Evolutionary conservation across 371 early-diverging fungal species (phyloP).

Genomic region (Mucor plumbeus): DNA sequence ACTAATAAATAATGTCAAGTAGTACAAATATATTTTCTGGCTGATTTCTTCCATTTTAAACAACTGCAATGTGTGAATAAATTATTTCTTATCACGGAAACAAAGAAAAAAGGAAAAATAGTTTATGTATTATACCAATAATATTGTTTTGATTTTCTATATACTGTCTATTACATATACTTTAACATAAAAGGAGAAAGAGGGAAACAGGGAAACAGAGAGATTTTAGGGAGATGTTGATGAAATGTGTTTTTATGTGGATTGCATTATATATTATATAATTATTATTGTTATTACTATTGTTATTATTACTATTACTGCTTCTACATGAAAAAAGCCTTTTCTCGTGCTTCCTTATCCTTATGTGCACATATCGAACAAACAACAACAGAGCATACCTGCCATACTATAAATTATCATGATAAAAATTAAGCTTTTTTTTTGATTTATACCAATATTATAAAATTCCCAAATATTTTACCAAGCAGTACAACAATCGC

Average conservation of each 20-base stretch:
- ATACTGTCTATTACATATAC: neutral
- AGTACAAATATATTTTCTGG: slow-evolving; percentile 3
- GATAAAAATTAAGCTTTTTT: neutral
- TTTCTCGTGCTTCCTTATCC: neutral
- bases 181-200: no score
- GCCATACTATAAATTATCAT: slow-evolving; percentile 25
- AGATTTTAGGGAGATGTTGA: neutral
- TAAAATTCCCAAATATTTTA: slow-evolving; percentile 3
- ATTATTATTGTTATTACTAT: neutral
- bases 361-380: slow-evolving; percentile 33
- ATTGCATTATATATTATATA: neutral
- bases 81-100: neutral
- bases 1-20: neutral
- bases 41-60: neutral
- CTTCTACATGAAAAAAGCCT: neutral
- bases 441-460: neutral
- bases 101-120: no score
- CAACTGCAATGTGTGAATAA: neutral
- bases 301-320: neutral
- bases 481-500: slow-evolving; percentile 43
- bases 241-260: neutral
- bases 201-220: neutral
- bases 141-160: neutral
- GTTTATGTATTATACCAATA: no score
- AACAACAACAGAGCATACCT: slow-evolving; percentile 35